A percentile compares a stretch with the other conserved stretches of the same genome.
Conservation (phyloP, 371 early-diverging fungal species). For the Syncephalis fuscata region DNA sequence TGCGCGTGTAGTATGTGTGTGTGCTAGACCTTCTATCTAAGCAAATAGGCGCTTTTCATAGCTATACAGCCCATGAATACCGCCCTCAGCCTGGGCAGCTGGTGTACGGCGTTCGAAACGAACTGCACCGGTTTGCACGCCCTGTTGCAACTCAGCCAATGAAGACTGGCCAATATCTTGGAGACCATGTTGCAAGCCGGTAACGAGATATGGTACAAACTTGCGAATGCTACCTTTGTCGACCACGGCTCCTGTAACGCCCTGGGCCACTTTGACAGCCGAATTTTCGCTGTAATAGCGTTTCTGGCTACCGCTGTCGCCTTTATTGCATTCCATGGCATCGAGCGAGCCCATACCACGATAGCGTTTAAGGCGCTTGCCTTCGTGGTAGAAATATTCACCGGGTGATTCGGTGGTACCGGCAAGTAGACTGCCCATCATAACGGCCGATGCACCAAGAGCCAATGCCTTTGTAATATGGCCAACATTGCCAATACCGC, state of each 20-base stretch:
- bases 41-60: constrained; percentile 11
- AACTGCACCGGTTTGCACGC: constrained; percentile 48
- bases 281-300: constrained; percentile 92
- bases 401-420: constrained; percentile 93
- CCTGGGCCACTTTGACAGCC: constrained; percentile 96
- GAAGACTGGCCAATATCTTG: constrained; percentile 85
- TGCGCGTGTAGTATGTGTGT: too few species aligned
- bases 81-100: constrained; percentile 91
- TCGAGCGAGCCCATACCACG: constrained; percentile 96
- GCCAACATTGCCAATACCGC: constrained; percentile 90
- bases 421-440: constrained; percentile 96
- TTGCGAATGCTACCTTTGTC: constrained; percentile 93
- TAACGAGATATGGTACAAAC: constrained; percentile 74
- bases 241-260: constrained; percentile 86
- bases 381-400: constrained; percentile 94
- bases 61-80: constrained; percentile 82
- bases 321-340: constrained; percentile 70
- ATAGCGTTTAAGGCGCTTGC: constrained; percentile 92
- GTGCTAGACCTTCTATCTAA: background rate
- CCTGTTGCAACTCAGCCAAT: constrained; percentile 40
- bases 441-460: constrained; percentile 86
- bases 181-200: constrained; percentile 90
- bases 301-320: constrained; percentile 64
- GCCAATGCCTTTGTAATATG: constrained; percentile 93
- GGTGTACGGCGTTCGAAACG: constrained; percentile 90